Evolutionary conservation across 306 rosid species (phyloP).

Genomic region (Oxytropis ochrocephala): DNA sequence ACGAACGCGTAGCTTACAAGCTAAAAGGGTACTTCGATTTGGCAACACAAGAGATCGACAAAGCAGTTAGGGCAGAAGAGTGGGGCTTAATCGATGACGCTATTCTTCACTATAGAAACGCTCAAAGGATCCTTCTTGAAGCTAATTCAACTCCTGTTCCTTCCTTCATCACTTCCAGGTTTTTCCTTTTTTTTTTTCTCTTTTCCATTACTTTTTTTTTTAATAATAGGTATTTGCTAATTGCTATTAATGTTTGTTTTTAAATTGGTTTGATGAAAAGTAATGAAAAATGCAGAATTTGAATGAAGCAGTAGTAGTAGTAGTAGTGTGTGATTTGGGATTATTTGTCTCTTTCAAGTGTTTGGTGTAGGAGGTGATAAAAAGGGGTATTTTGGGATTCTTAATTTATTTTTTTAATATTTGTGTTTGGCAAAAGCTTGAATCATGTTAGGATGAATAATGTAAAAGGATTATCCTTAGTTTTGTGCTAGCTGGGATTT

Average conservation of each 20-base stretch:
- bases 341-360: background rate
- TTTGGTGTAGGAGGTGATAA: background rate
- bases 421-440: background rate
- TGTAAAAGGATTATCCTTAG: background rate
- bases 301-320: background rate
- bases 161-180: constrained; percentile 73
- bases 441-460: background rate
- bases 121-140: constrained; percentile 70
- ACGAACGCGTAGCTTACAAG: constrained; percentile 89
- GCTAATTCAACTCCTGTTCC: constrained; percentile 74
- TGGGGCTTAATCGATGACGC: constrained; percentile 89
- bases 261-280: background rate
- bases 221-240: background rate
- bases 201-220: background rate
- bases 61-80: constrained; percentile 95
- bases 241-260: background rate
- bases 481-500: background rate
- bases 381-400: background rate
- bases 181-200: background rate
- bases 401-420: background rate
- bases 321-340: background rate
- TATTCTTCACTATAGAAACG: constrained; percentile 63
- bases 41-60: constrained; percentile 84
- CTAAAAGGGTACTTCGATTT: constrained; percentile 83
- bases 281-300: background rate